Percentiles rank a stretch among this genome's conserved stretches.
phyloP scores from a whole-genome alignment of 2,329 filamentous ascomycete species.

The Aspergillus ustus region DNA sequence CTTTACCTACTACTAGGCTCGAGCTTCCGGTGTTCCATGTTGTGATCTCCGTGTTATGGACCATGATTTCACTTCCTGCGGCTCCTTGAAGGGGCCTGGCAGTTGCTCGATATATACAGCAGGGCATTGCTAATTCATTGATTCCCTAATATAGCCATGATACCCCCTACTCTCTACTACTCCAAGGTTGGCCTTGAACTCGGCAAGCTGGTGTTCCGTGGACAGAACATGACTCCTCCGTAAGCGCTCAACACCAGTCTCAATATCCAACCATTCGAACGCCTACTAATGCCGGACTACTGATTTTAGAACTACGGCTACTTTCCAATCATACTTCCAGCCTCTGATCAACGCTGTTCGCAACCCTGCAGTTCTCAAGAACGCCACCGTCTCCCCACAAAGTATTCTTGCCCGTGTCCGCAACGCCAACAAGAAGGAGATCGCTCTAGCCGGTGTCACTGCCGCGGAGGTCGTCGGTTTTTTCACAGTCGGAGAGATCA shows the following conservation, averaged over 20 bases:
- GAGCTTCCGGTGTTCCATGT: not conserved
- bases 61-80: not conserved
- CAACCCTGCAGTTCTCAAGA: conserved; percentile 68
- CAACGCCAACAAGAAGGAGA: conserved; percentile 72
- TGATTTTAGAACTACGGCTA: conserved; percentile 67
- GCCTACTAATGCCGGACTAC: conserved; percentile 18
- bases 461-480: conserved; percentile 89
- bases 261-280: not conserved
- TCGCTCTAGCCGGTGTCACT: conserved; percentile 76
- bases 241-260: conserved; percentile 59
- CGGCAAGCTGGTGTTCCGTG: conserved; percentile 81
- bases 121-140: conserved; percentile 29
- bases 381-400: conserved; percentile 61
- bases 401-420: conserved; percentile 63
- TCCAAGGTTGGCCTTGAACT: conserved; percentile 86
- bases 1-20: not conserved
- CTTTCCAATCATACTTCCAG: conserved; percentile 87
- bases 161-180: conserved; percentile 90
- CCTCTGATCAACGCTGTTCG: conserved; percentile 71
- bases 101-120: conserved; percentile 5
- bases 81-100: conserved; percentile 10
- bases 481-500: conserved; percentile 97
- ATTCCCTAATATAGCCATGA: conserved; percentile 66
- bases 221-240: conserved; percentile 93
- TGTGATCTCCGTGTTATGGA: not conserved